Percentiles rank a stretch among this genome's conserved stretches.
These are phyloP conservation scores for Sporisorium scitamineum DNA, from an alignment of 1,284 basidiomycete genomes.

Conservation along the genomic window DNA sequence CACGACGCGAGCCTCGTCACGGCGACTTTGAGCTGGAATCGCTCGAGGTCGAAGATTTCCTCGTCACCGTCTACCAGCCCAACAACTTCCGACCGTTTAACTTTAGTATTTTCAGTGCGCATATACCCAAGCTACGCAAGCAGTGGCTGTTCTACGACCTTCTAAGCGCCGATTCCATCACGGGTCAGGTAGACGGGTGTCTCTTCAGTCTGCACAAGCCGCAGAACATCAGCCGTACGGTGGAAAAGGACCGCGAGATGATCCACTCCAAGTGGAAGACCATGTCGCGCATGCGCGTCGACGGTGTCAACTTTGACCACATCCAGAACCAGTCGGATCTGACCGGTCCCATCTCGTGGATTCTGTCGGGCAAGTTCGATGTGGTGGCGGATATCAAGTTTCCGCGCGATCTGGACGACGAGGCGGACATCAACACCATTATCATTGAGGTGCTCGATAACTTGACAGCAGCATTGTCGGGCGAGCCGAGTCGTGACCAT, in stretches of 20 bases:
- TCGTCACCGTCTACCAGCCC: conserved; percentile 95
- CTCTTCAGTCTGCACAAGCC: conserved; percentile 96
- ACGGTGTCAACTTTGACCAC: conserved; percentile 97
- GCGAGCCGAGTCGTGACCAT: conserved; percentile 28
- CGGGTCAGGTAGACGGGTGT: conserved; percentile 98
- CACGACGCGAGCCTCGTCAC: conserved; percentile 78
- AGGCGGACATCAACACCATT: conserved; percentile 80
- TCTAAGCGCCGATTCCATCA: conserved; percentile 86
- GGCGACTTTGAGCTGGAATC: conserved; percentile 95
- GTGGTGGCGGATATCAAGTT: conserved; percentile 97
- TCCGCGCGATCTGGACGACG: conserved; percentile 82
- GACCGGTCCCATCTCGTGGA: conserved; percentile 91
- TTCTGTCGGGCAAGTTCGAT: conserved; percentile 94
- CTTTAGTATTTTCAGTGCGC: conserved; percentile 94
- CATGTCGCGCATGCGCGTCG: conserved; percentile 95
- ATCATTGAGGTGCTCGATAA: conserved; percentile 91
- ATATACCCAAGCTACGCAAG: conserved; percentile 85
- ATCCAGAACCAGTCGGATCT: conserved; percentile 82
- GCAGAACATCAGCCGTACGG: conserved; percentile 92
- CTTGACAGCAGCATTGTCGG: conserved; percentile 71
- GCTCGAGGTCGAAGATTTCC: conserved; percentile 88
- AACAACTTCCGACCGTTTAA: conserved; percentile 87
- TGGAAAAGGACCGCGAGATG: conserved; percentile 74
- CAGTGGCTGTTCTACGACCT: conserved; percentile 94
- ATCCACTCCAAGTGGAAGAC: conserved; percentile 79